Evolutionary conservation across 352 stramenopile species (phyloP), one percentile per base, ranked within the genome.

Genomic region (Pythium biforme): DNA sequence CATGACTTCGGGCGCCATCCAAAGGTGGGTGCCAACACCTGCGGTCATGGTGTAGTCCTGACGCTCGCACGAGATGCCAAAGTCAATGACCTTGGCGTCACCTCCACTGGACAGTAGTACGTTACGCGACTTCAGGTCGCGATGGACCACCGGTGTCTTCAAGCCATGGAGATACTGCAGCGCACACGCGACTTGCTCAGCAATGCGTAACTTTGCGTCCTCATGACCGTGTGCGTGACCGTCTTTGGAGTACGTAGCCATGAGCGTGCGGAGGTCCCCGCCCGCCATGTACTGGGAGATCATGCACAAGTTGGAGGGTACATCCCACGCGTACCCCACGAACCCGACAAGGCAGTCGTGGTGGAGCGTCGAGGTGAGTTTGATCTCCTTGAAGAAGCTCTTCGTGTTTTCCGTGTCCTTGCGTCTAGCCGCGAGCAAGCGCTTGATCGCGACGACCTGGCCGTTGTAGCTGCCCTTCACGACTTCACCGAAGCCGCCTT

Each of bases 261-360:
- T 10, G 2, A 10, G 15, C n/a, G 40, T 47, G 4, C 40, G 37
- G 11, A 47, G 12, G 11, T 47, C 40, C 3, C 40, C 40, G 17
- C 15, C 19, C 3, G 3, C 11, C 40, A 47, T 47, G 40, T 14
- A 47, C 19, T 47, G 11, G 17, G 40, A 26, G 17, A 47, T 17
- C 40, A 47, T 47, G 40, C 40, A 47, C 40, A 47, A 25, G 17
- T 47, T 25, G 11, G 15, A 22, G n/a, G 5, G 40, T 17, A 47
- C 40, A 17, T 25, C 17, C 40, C 40, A 47, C 19, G 40, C 15
- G 4, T 10, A 4, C 2, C 74, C 76, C 9, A 83, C 49, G 29
- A 86, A 83, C n/a, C 45, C 41, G 0, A 83, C 74, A 23, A 86
- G 75, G 11, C 67, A 55, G 6, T 62, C 54, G 34, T 86, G 76